Percentiles rank a stretch among this genome's conserved stretches.
These are phyloP conservation scores for Cudoniella acicularis DNA, from an alignment of 495 filamentous ascomycete genomes.

Conservation along the genomic window DNA sequence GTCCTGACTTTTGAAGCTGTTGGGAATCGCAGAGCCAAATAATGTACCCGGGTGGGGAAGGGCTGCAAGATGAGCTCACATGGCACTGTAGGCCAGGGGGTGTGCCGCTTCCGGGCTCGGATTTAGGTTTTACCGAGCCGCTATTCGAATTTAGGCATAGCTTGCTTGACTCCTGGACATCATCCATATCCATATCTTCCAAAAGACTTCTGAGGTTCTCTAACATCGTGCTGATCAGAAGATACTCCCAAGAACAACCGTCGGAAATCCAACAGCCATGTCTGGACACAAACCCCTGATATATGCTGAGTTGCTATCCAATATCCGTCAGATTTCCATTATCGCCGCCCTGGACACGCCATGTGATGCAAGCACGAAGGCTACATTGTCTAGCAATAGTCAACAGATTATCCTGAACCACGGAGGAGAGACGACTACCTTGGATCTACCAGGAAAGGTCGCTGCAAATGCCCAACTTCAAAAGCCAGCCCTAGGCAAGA, in stretches of 20 bases:
- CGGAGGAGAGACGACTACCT: slow-evolving; percentile 46
- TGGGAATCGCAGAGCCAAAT: slow-evolving; percentile 15
- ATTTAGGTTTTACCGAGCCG: no score
- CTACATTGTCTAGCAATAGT: slow-evolving; percentile 46
- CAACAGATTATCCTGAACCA: slow-evolving; percentile 49
- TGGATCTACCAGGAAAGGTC: slow-evolving; percentile 66
- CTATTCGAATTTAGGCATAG: no score
- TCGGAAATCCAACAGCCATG: slow-evolving; percentile 23
- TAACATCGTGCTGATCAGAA: background rate
- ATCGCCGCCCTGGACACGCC: slow-evolving; percentile 60
- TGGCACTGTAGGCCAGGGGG: background rate
- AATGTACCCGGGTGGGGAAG: slow-evolving; percentile 22
- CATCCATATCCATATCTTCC: no score
- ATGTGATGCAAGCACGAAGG: slow-evolving; percentile 41
- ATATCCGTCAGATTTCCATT: slow-evolving; percentile 81
- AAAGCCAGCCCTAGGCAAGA: slow-evolving; percentile 30
- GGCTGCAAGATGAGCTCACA: slow-evolving; percentile 14
- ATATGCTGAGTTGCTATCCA: slow-evolving; percentile 83
- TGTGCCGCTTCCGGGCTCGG: no score
- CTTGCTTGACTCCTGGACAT: no score
- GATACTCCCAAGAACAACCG: background rate
- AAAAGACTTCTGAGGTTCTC: background rate
- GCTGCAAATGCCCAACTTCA: slow-evolving; percentile 29
- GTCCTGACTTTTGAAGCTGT: slow-evolving; percentile 17
- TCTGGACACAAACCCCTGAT: slow-evolving; percentile 41